Conservation (phyloP, 805 yeast genomes). For the Candida insectorum region DNA sequence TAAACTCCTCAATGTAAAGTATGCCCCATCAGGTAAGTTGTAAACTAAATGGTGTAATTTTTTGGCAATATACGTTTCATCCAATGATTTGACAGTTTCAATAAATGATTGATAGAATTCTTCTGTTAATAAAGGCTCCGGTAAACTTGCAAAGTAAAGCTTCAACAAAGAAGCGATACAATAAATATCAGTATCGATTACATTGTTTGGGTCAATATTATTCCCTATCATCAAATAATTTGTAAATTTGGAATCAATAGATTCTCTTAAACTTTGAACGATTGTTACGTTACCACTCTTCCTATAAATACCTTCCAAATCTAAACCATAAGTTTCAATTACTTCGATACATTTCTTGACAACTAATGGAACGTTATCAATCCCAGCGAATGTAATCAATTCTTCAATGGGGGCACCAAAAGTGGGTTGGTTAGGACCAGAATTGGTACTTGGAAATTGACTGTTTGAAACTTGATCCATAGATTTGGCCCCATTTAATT, state of each 20-base stretch:
- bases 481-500: conserved; percentile 33
- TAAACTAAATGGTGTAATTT: conserved; percentile 87
- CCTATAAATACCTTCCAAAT: conserved; percentile 86
- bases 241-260: conserved; percentile 74
- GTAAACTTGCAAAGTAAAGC: conserved; percentile 76
- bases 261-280: conserved; percentile 66
- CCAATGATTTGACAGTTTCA: conserved; percentile 56
- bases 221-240: conserved; percentile 46
- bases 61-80: conserved; percentile 49
- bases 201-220: conserved; percentile 36
- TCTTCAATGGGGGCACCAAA: conserved; percentile 85
- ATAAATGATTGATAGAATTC: conserved; percentile 62
- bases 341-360: conserved; percentile 87
- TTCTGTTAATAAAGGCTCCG: conserved; percentile 77
- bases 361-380: conserved; percentile 86
- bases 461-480: conserved; percentile 11
- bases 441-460: conserved; percentile 3
- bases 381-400: conserved; percentile 70
- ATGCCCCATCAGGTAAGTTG: conserved; percentile 90
- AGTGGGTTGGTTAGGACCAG: conserved; percentile 40
- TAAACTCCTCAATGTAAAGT: conserved; percentile 83
- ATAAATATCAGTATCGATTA: conserved; percentile 78
- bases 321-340: conserved; percentile 79
- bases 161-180: conserved; percentile 86
- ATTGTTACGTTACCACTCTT: conserved; percentile 75